A percentile compares a stretch with the other conserved stretches of the same genome.
phyloP scores from a whole-genome alignment of 176 grass and related monocot species.

The Aechmea fasciata region DNA sequence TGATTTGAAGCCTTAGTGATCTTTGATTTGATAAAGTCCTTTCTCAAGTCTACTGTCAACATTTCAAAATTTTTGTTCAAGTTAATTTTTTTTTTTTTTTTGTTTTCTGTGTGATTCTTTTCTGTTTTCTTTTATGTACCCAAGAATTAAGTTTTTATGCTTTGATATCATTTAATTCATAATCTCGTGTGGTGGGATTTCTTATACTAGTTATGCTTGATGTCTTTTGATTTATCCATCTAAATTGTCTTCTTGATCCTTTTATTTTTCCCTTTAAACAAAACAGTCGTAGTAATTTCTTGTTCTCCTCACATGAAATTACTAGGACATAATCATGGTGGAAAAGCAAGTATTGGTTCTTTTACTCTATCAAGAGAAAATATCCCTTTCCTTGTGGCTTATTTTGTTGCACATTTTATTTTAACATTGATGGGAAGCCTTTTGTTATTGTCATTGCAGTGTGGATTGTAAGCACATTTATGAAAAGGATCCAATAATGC shows the following conservation, averaged over 20 bases:
- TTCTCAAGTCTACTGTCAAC: neutral
- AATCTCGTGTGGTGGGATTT: neutral
- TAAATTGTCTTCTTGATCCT: neutral
- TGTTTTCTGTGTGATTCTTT: neutral
- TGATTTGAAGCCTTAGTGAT: too few relatives aligned
- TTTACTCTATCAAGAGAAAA: neutral
- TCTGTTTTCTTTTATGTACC: neutral
- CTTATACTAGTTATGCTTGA: neutral
- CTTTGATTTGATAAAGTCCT: neutral
- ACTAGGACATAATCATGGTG: neutral
- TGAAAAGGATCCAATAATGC: conserved; percentile 46
- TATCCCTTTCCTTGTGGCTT: neutral
- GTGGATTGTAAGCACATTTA: conserved; percentile 77
- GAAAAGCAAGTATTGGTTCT: neutral
- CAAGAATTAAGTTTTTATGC: neutral
- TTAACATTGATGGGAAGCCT: conserved; percentile 6
- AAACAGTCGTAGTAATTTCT: too few relatives aligned
- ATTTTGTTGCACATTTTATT: conserved; percentile 2
- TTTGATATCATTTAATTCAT: neutral
- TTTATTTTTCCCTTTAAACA: too few relatives aligned
- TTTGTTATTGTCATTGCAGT: conserved; percentile 31
- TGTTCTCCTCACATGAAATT: neutral
- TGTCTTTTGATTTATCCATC: neutral
- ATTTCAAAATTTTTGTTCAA: neutral
- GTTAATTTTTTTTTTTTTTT: neutral